Conservation (phyloP, 2,329 filamentous ascomycete species). For the Hirsutella minnesotensis region DNA sequence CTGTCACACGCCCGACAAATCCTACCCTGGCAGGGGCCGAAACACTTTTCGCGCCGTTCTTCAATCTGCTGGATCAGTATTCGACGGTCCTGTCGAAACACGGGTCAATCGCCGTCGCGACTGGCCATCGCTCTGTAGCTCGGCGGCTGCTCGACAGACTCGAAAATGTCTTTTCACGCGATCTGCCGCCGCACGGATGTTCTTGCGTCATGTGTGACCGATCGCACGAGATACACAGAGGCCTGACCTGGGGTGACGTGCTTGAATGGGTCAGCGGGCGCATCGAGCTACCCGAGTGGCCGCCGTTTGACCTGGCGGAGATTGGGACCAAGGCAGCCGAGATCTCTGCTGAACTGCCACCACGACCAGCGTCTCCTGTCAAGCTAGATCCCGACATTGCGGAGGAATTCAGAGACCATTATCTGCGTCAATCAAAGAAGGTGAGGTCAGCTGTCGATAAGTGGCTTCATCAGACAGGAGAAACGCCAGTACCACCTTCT, state of each 20-base stretch:
- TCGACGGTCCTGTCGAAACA: slow-evolving; percentile 67
- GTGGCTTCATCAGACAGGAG: slow-evolving; percentile 75
- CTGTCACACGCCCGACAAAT: slow-evolving; percentile 47
- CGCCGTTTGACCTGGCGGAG: slow-evolving; percentile 65
- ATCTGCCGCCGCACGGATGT: slow-evolving; percentile 80
- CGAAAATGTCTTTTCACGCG: slow-evolving; percentile 87
- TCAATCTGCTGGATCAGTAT: slow-evolving; percentile 77
- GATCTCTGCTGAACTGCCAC: slow-evolving; percentile 45
- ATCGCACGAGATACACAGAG: slow-evolving; percentile 49
- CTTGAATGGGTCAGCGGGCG: slow-evolving; percentile 85
- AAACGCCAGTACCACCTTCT: slow-evolving; percentile 61
- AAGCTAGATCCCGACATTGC: slow-evolving; percentile 89
- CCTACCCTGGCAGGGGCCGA: slow-evolving; percentile 56
- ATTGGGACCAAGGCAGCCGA: slow-evolving; percentile 50
- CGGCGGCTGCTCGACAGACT: slow-evolving; percentile 78
- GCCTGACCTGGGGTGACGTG: slow-evolving; percentile 90
- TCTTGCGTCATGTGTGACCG: slow-evolving; percentile 71
- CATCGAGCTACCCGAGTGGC: slow-evolving; percentile 77
- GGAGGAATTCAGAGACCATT: slow-evolving; percentile 86
- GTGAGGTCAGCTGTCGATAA: slow-evolving; percentile 82
- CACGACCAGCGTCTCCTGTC: slow-evolving; percentile 47
- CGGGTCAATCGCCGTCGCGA: slow-evolving; percentile 88
- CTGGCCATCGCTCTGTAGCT: slow-evolving; percentile 89
- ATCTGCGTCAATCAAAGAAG: slow-evolving; percentile 83
- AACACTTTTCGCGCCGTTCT: slow-evolving; percentile 71